Evolutionary conservation across 495 filamentous ascomycete species (phyloP), one percentile per base, ranked within the genome.

Genomic region (Aspergillus incahuasiensis): DNA sequence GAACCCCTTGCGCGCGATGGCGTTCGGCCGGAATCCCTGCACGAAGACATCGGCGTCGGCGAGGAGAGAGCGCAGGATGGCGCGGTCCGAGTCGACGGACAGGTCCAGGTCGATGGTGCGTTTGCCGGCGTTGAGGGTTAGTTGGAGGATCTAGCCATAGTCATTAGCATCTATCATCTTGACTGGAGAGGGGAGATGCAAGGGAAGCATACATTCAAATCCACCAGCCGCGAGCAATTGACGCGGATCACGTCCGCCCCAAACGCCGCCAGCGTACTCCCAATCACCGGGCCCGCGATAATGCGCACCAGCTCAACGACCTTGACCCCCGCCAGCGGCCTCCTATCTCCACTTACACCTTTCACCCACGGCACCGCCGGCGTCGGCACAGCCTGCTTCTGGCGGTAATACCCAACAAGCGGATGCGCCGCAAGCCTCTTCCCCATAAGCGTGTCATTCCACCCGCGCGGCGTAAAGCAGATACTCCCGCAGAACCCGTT

Each of bases 211-310:
- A 69, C 63, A 56, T 71, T 69, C 1, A 68, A 22, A 57, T 87
- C 83, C 0, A 71, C 68, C 6, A 86, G 54, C 47, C 75, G 67
- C 30, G 74, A 75, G n/a, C 77, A 76, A 2, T 81, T 84, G 11
- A 86, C 71, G 3, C 81, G 65, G 63, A 87, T 79, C 2, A 90
- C 85, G 43, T 78, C 78, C 0, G 84, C 84, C 9, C 84, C 84
- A 45, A 80, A 73, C 25, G 84, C 68, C 1, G 83, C 83, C 2
- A 85, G 70, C 6, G 74, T 76, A 12, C 72, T 64, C 1, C 75
- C 76, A 22, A 86, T 74, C 4, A 75, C 68, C 0, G 83, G 83
- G 0, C 78, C 82, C 12, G 83, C 82, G 52, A 86, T 85, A n/a
- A 85, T 77, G 20, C 83, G 68, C 1, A 81, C 80, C 38, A 85